Conservation (phyloP, 2,329 filamentous ascomycete genomes). For the Cryphonectria parasitica region DNA sequence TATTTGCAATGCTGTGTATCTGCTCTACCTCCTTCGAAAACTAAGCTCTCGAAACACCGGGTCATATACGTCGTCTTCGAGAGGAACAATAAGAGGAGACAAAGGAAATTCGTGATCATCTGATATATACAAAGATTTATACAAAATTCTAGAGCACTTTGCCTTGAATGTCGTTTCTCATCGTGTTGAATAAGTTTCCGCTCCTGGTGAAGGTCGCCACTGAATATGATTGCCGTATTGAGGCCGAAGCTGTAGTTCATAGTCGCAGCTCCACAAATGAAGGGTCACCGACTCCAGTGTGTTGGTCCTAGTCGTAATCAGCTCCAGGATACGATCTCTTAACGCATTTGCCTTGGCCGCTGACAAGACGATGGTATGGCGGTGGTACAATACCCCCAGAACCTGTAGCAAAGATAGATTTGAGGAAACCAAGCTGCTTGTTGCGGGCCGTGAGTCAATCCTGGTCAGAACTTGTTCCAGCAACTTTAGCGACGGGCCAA, state of each 20-base stretch:
- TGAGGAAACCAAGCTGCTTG: not conserved
- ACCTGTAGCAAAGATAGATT: not conserved
- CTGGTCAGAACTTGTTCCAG: not conserved
- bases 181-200: not conserved
- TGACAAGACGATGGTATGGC: not conserved
- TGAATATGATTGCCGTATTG: not conserved
- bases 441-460: not conserved
- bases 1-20: not conserved
- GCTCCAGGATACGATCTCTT: not conserved
- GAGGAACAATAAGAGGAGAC: not conserved
- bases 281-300: not conserved
- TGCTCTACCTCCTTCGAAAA: not conserved
- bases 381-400: conserved; percentile 4
- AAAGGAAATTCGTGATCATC: not conserved
- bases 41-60: not conserved
- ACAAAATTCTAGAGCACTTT: not conserved
- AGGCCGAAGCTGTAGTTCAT: not conserved
- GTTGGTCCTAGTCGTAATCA: not conserved
- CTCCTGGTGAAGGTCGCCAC: conserved; percentile 1
- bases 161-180: not conserved
- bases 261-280: not conserved
- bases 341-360: not conserved
- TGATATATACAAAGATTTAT: not conserved
- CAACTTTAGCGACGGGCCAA: not conserved
- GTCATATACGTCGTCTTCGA: not conserved